phyloP scores from a whole-genome alignment of 1,284 basidiomycete species.

The Leccinum fallax region DNA sequence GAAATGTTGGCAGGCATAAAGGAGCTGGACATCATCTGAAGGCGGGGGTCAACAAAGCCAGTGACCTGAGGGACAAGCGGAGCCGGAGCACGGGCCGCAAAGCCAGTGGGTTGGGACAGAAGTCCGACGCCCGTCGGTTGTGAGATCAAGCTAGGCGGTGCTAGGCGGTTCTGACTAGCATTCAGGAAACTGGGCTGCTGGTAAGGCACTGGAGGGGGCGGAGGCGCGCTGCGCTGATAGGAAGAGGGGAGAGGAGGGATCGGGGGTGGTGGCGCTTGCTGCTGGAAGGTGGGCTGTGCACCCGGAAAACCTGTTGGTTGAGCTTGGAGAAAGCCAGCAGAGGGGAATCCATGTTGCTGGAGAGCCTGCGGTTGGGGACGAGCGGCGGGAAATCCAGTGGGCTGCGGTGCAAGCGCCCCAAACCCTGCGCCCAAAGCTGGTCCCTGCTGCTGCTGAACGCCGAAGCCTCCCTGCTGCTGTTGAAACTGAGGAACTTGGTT shows the following conservation, averaged over 20 bases:
- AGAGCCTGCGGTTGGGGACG: no score
- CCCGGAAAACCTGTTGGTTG: no score
- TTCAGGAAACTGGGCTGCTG: conserved; percentile 54
- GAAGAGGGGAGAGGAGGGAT: conserved; percentile 53
- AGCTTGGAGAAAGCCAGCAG: no score
- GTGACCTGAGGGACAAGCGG: conserved; percentile 78
- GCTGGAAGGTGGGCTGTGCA: conserved; percentile 41
- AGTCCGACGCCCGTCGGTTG: conserved; percentile 26
- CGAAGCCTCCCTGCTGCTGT: no score
- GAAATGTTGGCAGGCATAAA: conserved; percentile 81
- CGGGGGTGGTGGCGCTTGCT: conserved; percentile 50
- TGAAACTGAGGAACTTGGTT: conserved; percentile 36
- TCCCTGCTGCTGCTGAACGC: no score
- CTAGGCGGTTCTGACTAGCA: conserved; percentile 35
- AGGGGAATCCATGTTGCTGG: no score
- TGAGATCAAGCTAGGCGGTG: conserved; percentile 49
- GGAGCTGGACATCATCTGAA: conserved; percentile 82
- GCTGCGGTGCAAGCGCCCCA: no score
- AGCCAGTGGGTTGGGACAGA: conserved; percentile 43
- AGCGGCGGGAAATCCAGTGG: no score
- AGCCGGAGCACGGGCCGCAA: conserved; percentile 44
- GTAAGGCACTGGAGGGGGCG: conserved; percentile 42
- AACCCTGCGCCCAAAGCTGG: no score
- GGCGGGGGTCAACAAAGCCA: conserved; percentile 81
- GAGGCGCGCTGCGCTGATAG: conserved; percentile 54